Base-by-base conservation (phyloP, 1,139 yeast genomes). In the Candida tropicalis region DNA sequence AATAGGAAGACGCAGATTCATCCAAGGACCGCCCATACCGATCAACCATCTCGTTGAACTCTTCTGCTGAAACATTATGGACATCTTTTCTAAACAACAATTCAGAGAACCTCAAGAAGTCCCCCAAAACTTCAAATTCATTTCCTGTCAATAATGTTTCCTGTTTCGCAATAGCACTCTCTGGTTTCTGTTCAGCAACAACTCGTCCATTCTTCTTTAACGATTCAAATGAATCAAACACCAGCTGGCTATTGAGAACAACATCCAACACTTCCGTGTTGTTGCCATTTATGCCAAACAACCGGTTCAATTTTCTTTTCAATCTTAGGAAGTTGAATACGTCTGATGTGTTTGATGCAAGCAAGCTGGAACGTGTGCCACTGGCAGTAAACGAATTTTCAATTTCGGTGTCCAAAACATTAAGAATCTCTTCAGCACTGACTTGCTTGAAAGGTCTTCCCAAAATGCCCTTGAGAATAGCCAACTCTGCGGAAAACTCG, bases 201-300 rank as follows among this genome's bases (percentile, higher is more conserved):
- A n/a, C n/a, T n/a, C n/a, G n/a, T 40, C 44, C 9, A n/a, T n/a
- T 2, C 24, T 20, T 23, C 33, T 35, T 41, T 8, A 20, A 29
- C 37, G 35, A 29, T 38, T 47, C 47, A 35, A 45, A 29, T 11
- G 49, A 43, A 5, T 56, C 57, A 40, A 66, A 62, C 3, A 57
- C 64, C 8, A 42, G 33, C 41, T 63, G 65, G 29, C 62, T 62
- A 11, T 54, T 53, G 33, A 67, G 47, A 2, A 70, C 54, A 2
- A 65, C 54, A 48, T 71, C 75, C 48, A 72, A 60, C 8, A 65
- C 59, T 15, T 55, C 63, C 7, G 73, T 65, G 41, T 67, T 48
- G 2, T 62, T 63, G 5, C 65, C 65, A 50, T 70, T 69, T 11
- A 56, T 34, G 8, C 47, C 49, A 40, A 69, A 67, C 27, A 69